A percentile compares a stretch with the other conserved stretches of the same genome.
Evolutionary conservation across 257 asterid species (phyloP).

Genomic region (Galeopsis tetrahit): DNA sequence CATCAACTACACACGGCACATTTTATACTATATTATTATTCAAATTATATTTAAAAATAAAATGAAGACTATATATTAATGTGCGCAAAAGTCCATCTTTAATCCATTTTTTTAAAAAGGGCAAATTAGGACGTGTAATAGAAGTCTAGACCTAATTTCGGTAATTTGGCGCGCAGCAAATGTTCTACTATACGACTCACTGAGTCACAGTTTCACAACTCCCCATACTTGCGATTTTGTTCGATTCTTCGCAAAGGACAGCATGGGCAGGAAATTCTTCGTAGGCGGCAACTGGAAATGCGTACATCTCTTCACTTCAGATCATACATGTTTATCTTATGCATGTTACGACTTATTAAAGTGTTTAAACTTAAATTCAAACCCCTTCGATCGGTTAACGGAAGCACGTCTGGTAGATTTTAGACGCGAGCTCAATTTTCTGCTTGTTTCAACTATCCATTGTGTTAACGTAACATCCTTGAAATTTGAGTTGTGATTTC

Average conservation of each 20-base stretch:
- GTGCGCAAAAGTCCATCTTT: too few species aligned
- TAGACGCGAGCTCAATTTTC: neutral
- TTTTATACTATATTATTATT: too few species aligned
- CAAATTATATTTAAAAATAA: too few species aligned
- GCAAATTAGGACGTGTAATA: too few species aligned
- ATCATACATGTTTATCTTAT: neutral
- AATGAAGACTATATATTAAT: too few species aligned
- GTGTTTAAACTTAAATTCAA: too few species aligned
- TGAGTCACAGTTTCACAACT: neutral
- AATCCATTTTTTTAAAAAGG: too few species aligned
- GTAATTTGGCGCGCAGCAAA: too few species aligned
- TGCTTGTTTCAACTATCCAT: neutral
- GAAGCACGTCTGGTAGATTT: neutral
- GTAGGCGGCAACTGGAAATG: constrained; percentile 27
- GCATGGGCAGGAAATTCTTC: constrained; percentile 24
- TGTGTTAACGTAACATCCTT: neutral
- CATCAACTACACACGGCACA: too few species aligned
- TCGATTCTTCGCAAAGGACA: neutral
- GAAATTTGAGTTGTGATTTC: neutral
- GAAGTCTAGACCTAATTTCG: too few species aligned
- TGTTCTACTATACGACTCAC: neutral
- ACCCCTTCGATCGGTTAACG: too few species aligned
- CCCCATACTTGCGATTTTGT: neutral
- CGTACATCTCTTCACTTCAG: constrained; percentile 2
- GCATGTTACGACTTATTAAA: too few species aligned